These are phyloP conservation scores for Teunomyces barrocoloradensis DNA, from an alignment of 805 yeast genomes.

Conservation along the genomic window DNA sequence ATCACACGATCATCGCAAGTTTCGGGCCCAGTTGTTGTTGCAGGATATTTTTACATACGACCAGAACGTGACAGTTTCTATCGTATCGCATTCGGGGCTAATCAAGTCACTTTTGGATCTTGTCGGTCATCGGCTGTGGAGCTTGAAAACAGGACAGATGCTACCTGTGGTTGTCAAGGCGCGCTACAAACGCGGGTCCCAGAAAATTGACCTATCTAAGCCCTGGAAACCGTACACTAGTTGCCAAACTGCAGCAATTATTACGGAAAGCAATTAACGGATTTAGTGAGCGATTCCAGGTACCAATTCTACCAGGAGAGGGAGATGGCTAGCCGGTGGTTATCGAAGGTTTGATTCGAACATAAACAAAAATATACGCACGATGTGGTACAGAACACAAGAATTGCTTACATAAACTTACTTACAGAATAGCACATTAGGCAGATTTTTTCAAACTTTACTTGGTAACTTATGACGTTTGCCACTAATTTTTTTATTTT, in stretches of 20 bases:
- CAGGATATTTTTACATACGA: constrained; percentile 25
- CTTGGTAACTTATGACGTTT: background rate
- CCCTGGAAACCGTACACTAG: constrained; percentile 5
- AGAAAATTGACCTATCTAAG: constrained; percentile 3
- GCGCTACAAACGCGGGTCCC: background rate
- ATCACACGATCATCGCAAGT: constrained; percentile 22
- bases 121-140: constrained; percentile 22
- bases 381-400: background rate
- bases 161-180: constrained; percentile 26
- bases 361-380: background rate
- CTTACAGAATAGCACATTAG: background rate
- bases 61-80: constrained; percentile 18
- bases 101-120: constrained; percentile 25
- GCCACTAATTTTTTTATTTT: background rate
- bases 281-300: background rate
- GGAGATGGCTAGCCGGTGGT: background rate
- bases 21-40: constrained; percentile 24
- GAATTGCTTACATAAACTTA: background rate
- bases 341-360: no score
- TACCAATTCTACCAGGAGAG: background rate
- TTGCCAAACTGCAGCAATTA: background rate
- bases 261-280: no score
- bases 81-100: constrained; percentile 30
- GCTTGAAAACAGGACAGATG: constrained; percentile 25
- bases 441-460: background rate